These are phyloP conservation scores for Leccinum holopus DNA, from an alignment of 1,284 basidiomycete species.

Conservation along the genomic window DNA sequence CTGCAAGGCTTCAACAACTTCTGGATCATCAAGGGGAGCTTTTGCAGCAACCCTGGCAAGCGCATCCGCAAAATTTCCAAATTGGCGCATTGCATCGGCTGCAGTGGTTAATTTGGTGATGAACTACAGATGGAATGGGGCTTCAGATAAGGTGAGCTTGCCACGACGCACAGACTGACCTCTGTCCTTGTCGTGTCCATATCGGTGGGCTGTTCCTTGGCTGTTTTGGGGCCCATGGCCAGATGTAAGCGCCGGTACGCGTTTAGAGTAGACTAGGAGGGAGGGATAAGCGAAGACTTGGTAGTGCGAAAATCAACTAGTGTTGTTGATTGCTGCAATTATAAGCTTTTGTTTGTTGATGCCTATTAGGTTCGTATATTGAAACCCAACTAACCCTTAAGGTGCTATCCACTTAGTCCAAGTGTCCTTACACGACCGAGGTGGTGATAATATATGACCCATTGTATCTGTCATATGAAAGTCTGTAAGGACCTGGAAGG, in stretches of 20 bases:
- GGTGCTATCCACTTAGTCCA: slow-evolving; percentile 27
- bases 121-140: slow-evolving; percentile 41
- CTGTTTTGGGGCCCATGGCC: slow-evolving; percentile 29
- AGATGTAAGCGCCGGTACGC: slow-evolving; percentile 25
- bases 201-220: slow-evolving; percentile 31
- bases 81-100: slow-evolving; percentile 58
- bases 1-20: slow-evolving; percentile 31
- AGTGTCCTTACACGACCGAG: slow-evolving; percentile 15
- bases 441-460: slow-evolving; percentile 3
- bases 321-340: slow-evolving; percentile 41
- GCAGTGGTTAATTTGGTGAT: slow-evolving; percentile 51
- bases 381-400: slow-evolving; percentile 39
- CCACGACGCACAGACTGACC: slow-evolving; percentile 25
- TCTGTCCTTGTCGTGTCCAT: slow-evolving; percentile 30
- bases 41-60: slow-evolving; percentile 47
- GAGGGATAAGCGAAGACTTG: slow-evolving; percentile 33
- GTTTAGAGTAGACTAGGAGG: slow-evolving; percentile 24
- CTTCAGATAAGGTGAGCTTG: slow-evolving; percentile 24
- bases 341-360: slow-evolving; percentile 45
- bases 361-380: slow-evolving; percentile 36
- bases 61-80: slow-evolving; percentile 55
- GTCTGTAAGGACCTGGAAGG: neutral
- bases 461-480: slow-evolving; percentile 14
- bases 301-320: slow-evolving; percentile 40
- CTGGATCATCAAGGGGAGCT: slow-evolving; percentile 34